Evolutionary conservation across 805 yeast genomes (phyloP), one percentile per base, ranked within the genome.

Genomic region (Ogataea salicorniae): DNA sequence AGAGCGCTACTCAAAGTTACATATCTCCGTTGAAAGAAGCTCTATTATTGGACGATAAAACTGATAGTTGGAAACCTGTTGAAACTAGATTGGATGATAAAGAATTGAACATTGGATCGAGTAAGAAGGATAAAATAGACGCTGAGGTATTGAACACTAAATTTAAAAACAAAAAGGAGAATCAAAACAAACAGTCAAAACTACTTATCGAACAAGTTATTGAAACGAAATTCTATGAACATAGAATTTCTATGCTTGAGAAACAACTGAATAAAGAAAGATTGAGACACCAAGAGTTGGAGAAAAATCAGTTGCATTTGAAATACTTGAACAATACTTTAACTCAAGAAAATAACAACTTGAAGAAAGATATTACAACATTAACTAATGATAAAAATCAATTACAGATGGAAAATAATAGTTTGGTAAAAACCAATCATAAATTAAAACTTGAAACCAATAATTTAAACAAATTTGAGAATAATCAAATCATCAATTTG

Each of bases 211-310:
- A 51, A 42, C 35, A 47, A 18, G 37, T 46, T 6, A 34, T 37
- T 23, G 51, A 52, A 23, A 40, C 36, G 29, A 46, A 45, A 26
- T 48, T 46, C 35, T 46, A 47, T 22, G 46, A 43, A 37, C 34
- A 41, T 15, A 39, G 42, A 3, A 17, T 51, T 15, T n/a, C 38
- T 5, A 41, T 39, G 20, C 47, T 47, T 8, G 46, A 45, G 42
- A 22, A 20, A 17, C 43, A 23, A 20, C 33, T 43, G 13, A 42
- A 45, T 37, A 47, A 46, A 15, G 48, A 46, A 26, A 15, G 41
- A 15, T 14, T 39, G 37, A 35, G 23, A 22, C 6, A n/a, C 26
- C 23, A 6, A 23, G 14, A n/a, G 40, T 39, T 37, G 14, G 26
- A 38, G 37, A 20, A 33, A 34, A 26, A 4, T 36, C 39, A 16